phyloP scores from a whole-genome alignment of 108 stramenopile genomes.

The Conticribra weissflogii region DNA sequence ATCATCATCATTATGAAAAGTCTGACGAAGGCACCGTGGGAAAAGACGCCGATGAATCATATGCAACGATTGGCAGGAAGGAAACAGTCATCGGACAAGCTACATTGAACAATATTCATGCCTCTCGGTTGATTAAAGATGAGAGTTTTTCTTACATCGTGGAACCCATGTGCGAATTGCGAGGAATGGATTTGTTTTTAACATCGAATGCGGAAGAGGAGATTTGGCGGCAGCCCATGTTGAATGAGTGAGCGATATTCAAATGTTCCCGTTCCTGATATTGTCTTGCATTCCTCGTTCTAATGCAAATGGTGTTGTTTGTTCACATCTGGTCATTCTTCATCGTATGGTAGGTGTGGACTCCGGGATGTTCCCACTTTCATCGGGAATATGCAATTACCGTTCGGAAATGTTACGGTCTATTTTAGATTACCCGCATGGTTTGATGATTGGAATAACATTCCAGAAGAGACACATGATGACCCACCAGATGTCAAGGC shows the following conservation, averaged over 20 bases:
- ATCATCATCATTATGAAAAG: neutral
- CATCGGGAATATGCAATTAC: constrained; percentile 55
- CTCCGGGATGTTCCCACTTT: constrained; percentile 58
- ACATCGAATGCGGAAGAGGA: constrained; percentile 50
- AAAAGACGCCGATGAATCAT: neutral
- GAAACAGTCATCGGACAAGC: constrained; percentile 11
- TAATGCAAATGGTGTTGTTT: no score
- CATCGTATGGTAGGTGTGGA: constrained; percentile 40
- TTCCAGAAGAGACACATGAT: constrained; percentile 42
- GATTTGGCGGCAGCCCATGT: constrained; percentile 50
- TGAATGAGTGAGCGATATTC: constrained; percentile 37
- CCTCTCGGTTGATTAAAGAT: constrained; percentile 8
- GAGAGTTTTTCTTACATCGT: constrained; percentile 24
- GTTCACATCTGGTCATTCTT: no score
- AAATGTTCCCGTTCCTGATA: neutral
- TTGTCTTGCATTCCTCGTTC: no score
- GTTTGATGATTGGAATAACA: constrained; percentile 53
- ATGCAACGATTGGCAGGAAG: neutral
- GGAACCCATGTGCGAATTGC: constrained; percentile 47
- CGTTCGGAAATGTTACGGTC: constrained; percentile 60
- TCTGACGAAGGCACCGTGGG: neutral
- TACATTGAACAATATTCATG: constrained; percentile 17
- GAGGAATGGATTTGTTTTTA: constrained; percentile 70
- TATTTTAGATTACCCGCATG: constrained; percentile 65
- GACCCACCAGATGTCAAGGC: constrained; percentile 58